phyloP scores from a whole-genome alignment of 148 eudicot genomes.

The Pouteria glomerata region DNA sequence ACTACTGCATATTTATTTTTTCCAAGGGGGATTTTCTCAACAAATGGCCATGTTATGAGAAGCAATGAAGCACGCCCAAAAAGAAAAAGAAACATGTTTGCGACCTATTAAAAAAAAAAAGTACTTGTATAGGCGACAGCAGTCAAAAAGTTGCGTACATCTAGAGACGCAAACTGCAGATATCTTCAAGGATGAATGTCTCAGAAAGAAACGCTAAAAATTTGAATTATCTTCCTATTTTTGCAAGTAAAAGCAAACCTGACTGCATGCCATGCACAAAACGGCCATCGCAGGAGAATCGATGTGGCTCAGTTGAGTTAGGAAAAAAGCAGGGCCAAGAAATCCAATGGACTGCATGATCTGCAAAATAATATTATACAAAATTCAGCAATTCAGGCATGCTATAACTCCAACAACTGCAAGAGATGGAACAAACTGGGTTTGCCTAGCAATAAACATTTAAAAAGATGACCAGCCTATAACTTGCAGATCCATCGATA shows the following conservation, averaged over 20 bases:
- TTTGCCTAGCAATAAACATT: neutral
- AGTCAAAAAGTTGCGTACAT: neutral
- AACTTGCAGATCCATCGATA: neutral
- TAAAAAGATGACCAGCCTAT: neutral
- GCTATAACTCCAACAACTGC: neutral
- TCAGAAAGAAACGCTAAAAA: neutral
- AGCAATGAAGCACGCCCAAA: neutral
- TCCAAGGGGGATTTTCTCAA: neutral
- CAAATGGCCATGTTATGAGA: neutral
- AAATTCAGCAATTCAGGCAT: neutral
- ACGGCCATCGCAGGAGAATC: slow-evolving; percentile 93
- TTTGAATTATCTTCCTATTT: neutral
- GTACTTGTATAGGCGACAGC: neutral
- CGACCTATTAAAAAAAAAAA: too few relatives aligned
- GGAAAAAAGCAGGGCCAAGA: slow-evolving; percentile 97
- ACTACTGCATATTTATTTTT: neutral
- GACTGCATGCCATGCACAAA: slow-evolving; percentile 94
- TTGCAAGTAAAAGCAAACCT: slow-evolving; percentile 39
- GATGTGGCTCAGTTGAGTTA: slow-evolving; percentile 87
- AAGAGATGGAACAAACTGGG: neutral
- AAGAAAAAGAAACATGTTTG: neutral
- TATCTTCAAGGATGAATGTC: neutral
- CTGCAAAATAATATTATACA: slow-evolving; percentile 33
- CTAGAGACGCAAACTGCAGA: too few relatives aligned
- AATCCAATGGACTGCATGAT: slow-evolving; percentile 91